Percentiles rank a stretch among this genome's conserved stretches.
Conservation (phyloP, 2,329 filamentous ascomycete genomes). For the Aspergillus candidus region DNA sequence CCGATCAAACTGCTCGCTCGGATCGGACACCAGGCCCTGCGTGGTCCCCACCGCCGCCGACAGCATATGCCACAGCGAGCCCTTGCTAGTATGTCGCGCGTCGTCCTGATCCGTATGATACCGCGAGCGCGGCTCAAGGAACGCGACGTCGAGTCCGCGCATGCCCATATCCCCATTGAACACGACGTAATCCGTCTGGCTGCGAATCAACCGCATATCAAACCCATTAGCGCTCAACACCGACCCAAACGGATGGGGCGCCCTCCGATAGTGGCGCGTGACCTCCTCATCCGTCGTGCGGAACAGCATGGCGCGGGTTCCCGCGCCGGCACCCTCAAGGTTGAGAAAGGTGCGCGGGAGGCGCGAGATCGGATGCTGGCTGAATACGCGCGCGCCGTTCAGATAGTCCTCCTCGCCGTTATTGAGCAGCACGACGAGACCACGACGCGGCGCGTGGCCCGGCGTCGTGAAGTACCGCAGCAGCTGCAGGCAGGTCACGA, state of each 20-base stretch:
- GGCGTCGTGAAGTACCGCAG: constrained; percentile 75
- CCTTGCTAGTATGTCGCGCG: constrained; percentile 60
- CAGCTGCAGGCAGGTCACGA: constrained; percentile 78
- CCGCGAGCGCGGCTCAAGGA: constrained; percentile 74
- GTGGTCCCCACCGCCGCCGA: constrained; percentile 73
- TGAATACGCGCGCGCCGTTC: constrained; percentile 79
- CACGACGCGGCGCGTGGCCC: constrained; percentile 67
- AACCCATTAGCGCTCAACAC: constrained; percentile 82
- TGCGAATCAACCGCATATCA: constrained; percentile 67
- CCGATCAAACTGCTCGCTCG: constrained; percentile 60
- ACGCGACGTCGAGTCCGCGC: constrained; percentile 85
- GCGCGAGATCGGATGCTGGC: constrained; percentile 71
- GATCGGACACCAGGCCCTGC: constrained; percentile 62
- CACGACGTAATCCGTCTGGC: constrained; percentile 83
- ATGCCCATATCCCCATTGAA: constrained; percentile 73
- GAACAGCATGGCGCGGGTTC: constrained; percentile 81
- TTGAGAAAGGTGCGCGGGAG: constrained; percentile 88
- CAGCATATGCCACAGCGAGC: constrained; percentile 89
- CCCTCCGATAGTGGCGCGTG: constrained; percentile 67
- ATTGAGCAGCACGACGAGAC: constrained; percentile 81
- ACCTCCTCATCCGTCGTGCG: constrained; percentile 82
- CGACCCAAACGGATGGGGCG: constrained; percentile 72
- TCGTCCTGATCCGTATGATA: constrained; percentile 94
- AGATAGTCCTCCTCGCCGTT: constrained; percentile 94
- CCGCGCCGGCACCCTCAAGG: constrained; percentile 88